phyloP scores from a whole-genome alignment of 805 yeast genomes.

The Pichia paraexigua region DNA sequence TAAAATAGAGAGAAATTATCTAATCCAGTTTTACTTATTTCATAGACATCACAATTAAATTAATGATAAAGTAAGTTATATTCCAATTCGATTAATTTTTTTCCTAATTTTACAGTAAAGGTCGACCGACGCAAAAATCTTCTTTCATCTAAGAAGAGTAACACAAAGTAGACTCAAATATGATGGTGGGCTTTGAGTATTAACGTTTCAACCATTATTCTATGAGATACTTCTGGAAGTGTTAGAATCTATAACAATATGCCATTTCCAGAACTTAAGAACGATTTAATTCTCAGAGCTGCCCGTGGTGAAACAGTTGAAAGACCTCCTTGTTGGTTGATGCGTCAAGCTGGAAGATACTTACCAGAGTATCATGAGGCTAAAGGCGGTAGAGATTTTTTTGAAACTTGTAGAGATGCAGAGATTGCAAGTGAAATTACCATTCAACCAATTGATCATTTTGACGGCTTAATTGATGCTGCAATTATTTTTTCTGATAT shows the following conservation, averaged over 20 bases:
- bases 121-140: neutral
- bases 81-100: neutral
- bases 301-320: conserved; percentile 87
- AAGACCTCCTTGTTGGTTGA: conserved; percentile 96
- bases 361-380: conserved; percentile 87
- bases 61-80: neutral
- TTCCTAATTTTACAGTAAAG: neutral
- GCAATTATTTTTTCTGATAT: conserved; percentile 96
- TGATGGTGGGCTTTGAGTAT: neutral
- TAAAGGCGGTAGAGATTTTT: conserved; percentile 80
- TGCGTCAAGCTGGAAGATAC: conserved; percentile 98
- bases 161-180: neutral
- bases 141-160: neutral
- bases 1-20: neutral
- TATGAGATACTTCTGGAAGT: neutral
- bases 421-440: conserved; percentile 92
- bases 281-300: conserved; percentile 86
- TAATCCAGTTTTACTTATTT: neutral
- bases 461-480: conserved; percentile 84
- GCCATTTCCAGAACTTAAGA: conserved; percentile 69
- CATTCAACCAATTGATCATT: conserved; percentile 90
- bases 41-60: too few relatives aligned
- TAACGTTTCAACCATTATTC: neutral
- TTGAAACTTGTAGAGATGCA: conserved; percentile 91
- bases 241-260: neutral